A percentile compares a stretch with the other conserved stretches of the same genome.
Conservation (phyloP, 2,329 filamentous ascomycete species). For the Claviceps cyperi region DNA sequence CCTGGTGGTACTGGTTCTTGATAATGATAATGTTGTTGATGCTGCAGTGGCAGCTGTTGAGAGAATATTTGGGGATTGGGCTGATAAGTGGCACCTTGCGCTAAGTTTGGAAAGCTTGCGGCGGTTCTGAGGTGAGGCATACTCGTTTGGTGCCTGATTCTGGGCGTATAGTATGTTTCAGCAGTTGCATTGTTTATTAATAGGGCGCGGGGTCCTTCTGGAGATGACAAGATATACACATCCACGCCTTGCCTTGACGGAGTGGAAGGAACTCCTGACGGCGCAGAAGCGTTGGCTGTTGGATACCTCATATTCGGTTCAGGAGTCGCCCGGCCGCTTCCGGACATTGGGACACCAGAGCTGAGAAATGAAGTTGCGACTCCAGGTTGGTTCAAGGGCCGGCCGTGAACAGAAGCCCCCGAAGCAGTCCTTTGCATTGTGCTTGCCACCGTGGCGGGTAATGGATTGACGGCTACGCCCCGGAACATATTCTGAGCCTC, state of each 20-base stretch:
- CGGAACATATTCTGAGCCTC: slow-evolving; percentile 34
- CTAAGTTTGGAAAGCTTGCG: slow-evolving; percentile 6
- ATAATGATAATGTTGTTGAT: slow-evolving; percentile 7
- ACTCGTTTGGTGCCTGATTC: slow-evolving; percentile 14
- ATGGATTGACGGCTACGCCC: slow-evolving; percentile 29
- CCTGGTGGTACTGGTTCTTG: slow-evolving; percentile 7
- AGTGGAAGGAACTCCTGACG: slow-evolving; percentile 5
- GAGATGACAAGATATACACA: slow-evolving; percentile 47
- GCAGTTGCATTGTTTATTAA: slow-evolving; percentile 35
- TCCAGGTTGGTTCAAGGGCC: slow-evolving; percentile 22
- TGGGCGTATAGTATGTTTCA: slow-evolving; percentile 38
- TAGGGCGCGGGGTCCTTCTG: slow-evolving; percentile 42
- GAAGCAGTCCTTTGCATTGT: slow-evolving; percentile 39
- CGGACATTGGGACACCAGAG: slow-evolving; percentile 21
- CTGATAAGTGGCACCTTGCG: neutral
- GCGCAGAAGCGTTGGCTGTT: slow-evolving; percentile 13
- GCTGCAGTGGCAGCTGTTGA: slow-evolving; percentile 8
- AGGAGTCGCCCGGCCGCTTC: slow-evolving; percentile 33
- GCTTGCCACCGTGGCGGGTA: slow-evolving; percentile 31
- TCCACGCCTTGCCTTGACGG: slow-evolving; percentile 24
- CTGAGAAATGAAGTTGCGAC: slow-evolving; percentile 27
- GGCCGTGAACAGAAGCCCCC: slow-evolving; percentile 26
- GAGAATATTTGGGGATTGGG: neutral
- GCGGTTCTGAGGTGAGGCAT: slow-evolving; percentile 14
- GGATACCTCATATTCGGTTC: slow-evolving; percentile 23